Base-by-base conservation (phyloP, 2,329 filamentous ascomycete genomes). In the Fusarium liriodendri region DNA sequence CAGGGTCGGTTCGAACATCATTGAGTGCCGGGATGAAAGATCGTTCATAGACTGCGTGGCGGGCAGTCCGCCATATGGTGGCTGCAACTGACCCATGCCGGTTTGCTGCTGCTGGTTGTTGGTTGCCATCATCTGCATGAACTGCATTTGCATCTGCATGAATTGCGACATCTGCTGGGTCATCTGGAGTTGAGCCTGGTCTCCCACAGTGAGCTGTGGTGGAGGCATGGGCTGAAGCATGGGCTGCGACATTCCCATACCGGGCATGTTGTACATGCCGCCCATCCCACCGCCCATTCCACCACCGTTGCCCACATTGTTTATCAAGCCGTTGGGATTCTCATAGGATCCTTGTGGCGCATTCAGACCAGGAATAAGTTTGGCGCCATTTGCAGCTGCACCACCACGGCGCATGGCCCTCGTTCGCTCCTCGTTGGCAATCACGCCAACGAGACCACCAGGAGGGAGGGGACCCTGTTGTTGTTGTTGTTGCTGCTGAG, bases 131-230 rank as follows among this genome's bases (percentile, higher is more conserved):
- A 95, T 93, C 78, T 95, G 93, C 93, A 97, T 96, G 83, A 95
- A 95, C 80, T 97, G 94, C 93, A 97, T 95, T 81, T 97, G 95
- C 92, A 97, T 95, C 80, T 95, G 93, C 93, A 96, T 95, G 84
- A 96, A 95, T 78, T 94, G 92, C 65, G 90, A 89, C 94, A 96
- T 95, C 79, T 95, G 93, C 79, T 95, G 92, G 8, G 90, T 92
- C 88, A 97, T 93, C 75, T 95, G 92, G 47, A 95, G 88, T 77
- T 96, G 93, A 32, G 92, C 91, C 80, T 94, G 92, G 71, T 95
- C 92, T 25, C 89, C 89, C 3, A 91, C 85, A 18, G 88, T 89
- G 52, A 92, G 80, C 81, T 84, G 82, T 27, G 80, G 84, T 72
- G 83, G 83, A 25, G 83, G 84, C 85, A 87, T 86, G 70, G 70